Base-by-base conservation (phyloP, 129 eudicot species). In the Lonicera japonica region DNA sequence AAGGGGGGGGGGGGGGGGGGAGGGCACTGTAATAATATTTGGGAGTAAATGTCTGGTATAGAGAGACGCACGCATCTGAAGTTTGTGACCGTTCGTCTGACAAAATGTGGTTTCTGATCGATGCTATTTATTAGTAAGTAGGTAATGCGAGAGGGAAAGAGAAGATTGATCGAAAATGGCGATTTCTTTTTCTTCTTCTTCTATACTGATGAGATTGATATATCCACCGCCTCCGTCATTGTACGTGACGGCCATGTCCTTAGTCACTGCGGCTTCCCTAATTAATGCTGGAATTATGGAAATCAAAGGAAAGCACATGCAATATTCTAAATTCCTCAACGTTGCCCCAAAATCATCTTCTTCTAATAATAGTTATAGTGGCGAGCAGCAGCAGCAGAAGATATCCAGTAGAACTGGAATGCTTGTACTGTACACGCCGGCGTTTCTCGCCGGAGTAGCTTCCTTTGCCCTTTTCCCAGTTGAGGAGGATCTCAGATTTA, bases 401-500 rank as follows among this genome's bases (percentile, higher is more conserved):
- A n/a, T 79, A 21, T 69, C 84, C 25, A 51, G 83, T 23, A 78
- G 46, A 70, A 69, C 16, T 3, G 79, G 83, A 17, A 64, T 78
- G 70, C 21, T 78, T 59, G 53, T 69, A 0, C 52, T 56, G 5
- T 79, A 79, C 51, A 70, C 80, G 59, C 84, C 84, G 13, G 76
- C 79, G n/a, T 52, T 79, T 8, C 39, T 79, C 50, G 74, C 80
- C 51, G 80, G 77, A 24, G 12, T 65, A 34, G 18, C 19, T 18
- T 60, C 85, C n/a, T 77, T 86, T 10, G 1, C 56, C 43, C 25
- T 75, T 8, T 72, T 75, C 24, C 83, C 75, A 4, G 56, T 59
- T n/a, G n/a, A n/a, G 61, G 73, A 76, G 56, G 80, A 67, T 69
- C 25, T 73, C 1, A 52, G 95, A 55, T 83, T 83, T 55, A 1